Evolutionary conservation across 257 asterid species (phyloP).

Genomic region (Gentiana dahurica): DNA sequence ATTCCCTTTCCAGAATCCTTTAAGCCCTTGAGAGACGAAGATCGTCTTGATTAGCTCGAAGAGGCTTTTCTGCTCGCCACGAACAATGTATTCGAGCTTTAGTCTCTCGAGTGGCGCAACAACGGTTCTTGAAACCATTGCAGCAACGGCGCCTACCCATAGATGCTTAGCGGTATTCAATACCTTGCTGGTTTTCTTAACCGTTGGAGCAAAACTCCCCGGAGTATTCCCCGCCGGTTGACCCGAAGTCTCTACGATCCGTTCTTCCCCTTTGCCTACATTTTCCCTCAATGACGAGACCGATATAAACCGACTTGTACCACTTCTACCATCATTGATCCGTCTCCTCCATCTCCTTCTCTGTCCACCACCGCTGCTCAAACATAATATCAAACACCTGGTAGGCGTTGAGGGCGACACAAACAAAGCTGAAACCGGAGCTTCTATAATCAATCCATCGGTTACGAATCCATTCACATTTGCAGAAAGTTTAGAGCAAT

Average conservation of each 20-base stretch:
- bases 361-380: conserved; percentile 22
- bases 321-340: conserved; percentile 18
- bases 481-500: conserved; percentile 6
- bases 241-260: conserved; percentile 38
- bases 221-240: conserved; percentile 32
- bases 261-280: conserved; percentile 30
- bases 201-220: conserved; percentile 20
- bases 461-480: conserved; percentile 7
- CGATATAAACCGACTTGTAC: conserved; percentile 36
- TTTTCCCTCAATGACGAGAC: conserved; percentile 45
- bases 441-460: conserved; percentile 73
- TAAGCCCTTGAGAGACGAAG: conserved; percentile 67
- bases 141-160: conserved; percentile 98
- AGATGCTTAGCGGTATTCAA: conserved; percentile 85
- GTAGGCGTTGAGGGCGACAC: conserved; percentile 14
- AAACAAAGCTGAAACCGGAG: conserved; percentile 47
- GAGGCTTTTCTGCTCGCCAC: conserved; percentile 72
- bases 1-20: conserved; percentile 96
- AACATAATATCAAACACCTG: conserved; percentile 12
- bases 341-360: conserved; percentile 27
- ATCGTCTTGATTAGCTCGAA: conserved; percentile 61
- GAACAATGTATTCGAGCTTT: conserved; percentile 91
- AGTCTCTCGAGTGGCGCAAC: conserved; percentile 97
- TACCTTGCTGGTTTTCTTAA: conserved; percentile 38
- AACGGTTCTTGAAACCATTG: conserved; percentile 73